A percentile compares a stretch with the other conserved stretches of the same genome.
Evolutionary conservation across 2,329 filamentous ascomycete species (phyloP).

Genomic region (Purpureocillium lavendulum): DNA sequence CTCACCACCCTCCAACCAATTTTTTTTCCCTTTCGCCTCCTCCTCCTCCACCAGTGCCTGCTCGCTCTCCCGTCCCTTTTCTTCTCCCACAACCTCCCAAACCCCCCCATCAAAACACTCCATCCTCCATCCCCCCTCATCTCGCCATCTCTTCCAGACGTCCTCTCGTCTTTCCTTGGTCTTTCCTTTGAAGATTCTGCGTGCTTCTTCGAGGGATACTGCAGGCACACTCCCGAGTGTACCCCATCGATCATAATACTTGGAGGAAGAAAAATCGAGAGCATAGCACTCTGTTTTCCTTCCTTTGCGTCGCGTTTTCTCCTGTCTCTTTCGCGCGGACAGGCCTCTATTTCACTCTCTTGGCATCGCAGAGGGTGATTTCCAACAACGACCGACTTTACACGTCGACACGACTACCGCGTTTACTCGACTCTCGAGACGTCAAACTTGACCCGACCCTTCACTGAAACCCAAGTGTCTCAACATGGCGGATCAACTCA

Average conservation of each 20-base stretch:
- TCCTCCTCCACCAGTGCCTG: constrained; percentile 5
- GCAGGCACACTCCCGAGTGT: constrained; percentile 21
- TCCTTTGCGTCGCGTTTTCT: constrained; percentile 18
- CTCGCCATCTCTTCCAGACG: constrained; percentile 19
- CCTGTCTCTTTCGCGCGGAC: constrained; percentile 21
- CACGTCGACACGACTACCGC: background rate
- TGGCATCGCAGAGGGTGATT: constrained; percentile 21
- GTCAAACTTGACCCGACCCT: constrained; percentile 2
- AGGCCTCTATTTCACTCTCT: constrained; percentile 17
- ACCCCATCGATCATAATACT: constrained; percentile 21
- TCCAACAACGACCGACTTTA: constrained; percentile 8
- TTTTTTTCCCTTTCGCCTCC: constrained; percentile 26
- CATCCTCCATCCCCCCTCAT: constrained; percentile 19
- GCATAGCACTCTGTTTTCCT: constrained; percentile 22
- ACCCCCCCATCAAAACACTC: constrained; percentile 20
- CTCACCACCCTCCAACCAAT: constrained; percentile 18
- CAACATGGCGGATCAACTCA: constrained; percentile 76
- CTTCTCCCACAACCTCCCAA: constrained; percentile 22
- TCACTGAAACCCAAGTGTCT: constrained; percentile 14
- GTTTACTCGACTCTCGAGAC: background rate
- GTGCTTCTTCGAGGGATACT: constrained; percentile 31
- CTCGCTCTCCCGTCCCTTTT: constrained; percentile 16
- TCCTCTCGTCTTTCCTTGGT: constrained; percentile 30
- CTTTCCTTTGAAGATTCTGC: constrained; percentile 39
- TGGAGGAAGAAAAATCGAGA: constrained; percentile 22